Base-by-base conservation (phyloP, 805 yeast genomes). In the Candida broadrunensis region DNA sequence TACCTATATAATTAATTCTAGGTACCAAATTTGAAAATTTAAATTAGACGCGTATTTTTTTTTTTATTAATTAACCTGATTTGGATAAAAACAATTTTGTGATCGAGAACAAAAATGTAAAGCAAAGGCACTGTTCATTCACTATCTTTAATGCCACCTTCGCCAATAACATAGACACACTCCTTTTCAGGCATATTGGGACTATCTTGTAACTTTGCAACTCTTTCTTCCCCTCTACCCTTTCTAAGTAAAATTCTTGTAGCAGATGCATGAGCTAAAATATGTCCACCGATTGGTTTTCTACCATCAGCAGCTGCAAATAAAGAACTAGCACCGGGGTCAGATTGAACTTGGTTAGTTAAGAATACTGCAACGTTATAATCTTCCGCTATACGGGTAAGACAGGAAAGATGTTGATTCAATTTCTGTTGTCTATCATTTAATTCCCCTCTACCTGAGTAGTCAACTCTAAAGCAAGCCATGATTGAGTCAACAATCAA, bases 21-120 rank as follows among this genome's bases (percentile, higher is more conserved):
- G n/a, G 24, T 7, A 21, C 24, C 24, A 21, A 30, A 20, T 20
- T 30, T 16, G 16, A 23, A 35, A 35, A 24, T 31, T 32, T 33
- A 16, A 33, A 25, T 40, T 16, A 38, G 47, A 49, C 62, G 62
- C 63, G 67, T 60, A 38, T 45, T 45, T 43, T 21, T 45, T 43
- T 21, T 21, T 9, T 42, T 44, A 55, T 58, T 46, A 55, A 39
- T 36, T 46, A 54, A 54, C 65, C 63, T 37, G 43, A 52, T 48
- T 41, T 42, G 62, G 65, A 38, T 49, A 47, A 54, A n/a, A n/a
- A n/a, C 54, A n/a, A n/a, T n/a, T n/a, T n/a, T n/a, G n/a, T n/a
- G n/a, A n/a, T n/a, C n/a, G n/a, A n/a, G n/a, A n/a, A n/a, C n/a
- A n/a, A n/a, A n/a, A n/a, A n/a, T n/a, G n/a, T n/a, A n/a, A n/a